Evolutionary conservation across 2,329 filamentous ascomycete genomes (phyloP).

Genomic region (Ceratocystis papillata): DNA sequence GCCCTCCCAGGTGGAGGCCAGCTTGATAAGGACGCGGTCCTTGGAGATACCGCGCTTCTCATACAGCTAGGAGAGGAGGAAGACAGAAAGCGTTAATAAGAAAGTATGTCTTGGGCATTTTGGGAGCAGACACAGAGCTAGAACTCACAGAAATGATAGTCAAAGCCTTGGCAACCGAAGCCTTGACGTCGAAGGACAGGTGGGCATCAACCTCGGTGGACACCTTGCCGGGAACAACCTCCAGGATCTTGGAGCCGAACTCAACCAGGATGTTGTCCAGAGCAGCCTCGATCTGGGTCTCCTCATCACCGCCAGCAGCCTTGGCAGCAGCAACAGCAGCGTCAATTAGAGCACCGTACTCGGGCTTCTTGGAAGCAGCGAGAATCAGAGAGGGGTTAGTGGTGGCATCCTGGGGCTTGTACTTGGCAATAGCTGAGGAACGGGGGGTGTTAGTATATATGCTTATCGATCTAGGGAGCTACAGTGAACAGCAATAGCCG

Average conservation of each 20-base stretch:
- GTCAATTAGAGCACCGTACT: constrained; percentile 90
- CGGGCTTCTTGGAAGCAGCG: constrained; percentile 93
- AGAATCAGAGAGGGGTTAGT: constrained; percentile 99
- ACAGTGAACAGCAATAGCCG: constrained; percentile 11
- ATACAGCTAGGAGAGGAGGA: constrained; percentile 59
- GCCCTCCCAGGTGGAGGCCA: constrained; percentile 98
- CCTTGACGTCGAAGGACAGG: constrained; percentile 91
- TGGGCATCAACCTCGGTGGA: constrained; percentile 96
- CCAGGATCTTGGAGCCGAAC: constrained; percentile 95
- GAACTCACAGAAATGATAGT: constrained; percentile 79
- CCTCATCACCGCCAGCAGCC: constrained; percentile 54
- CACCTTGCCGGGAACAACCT: constrained; percentile 95
- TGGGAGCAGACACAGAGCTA: neutral
- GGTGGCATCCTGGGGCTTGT: constrained; percentile 99
- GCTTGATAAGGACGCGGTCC: constrained; percentile 95
- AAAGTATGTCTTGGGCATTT: neutral
- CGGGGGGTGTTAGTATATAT: constrained; percentile 25
- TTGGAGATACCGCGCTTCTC: constrained; percentile 82
- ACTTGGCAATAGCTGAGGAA: constrained; percentile 82
- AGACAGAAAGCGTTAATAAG: neutral
- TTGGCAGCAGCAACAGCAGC: constrained; percentile 77
- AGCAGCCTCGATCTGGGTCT: constrained; percentile 77
- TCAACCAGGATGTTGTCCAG: constrained; percentile 92
- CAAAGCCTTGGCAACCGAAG: constrained; percentile 87
- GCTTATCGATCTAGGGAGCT: constrained; percentile 15